Evolutionary conservation across 257 asterid species (phyloP).

Genomic region (Ballota nigra): DNA sequence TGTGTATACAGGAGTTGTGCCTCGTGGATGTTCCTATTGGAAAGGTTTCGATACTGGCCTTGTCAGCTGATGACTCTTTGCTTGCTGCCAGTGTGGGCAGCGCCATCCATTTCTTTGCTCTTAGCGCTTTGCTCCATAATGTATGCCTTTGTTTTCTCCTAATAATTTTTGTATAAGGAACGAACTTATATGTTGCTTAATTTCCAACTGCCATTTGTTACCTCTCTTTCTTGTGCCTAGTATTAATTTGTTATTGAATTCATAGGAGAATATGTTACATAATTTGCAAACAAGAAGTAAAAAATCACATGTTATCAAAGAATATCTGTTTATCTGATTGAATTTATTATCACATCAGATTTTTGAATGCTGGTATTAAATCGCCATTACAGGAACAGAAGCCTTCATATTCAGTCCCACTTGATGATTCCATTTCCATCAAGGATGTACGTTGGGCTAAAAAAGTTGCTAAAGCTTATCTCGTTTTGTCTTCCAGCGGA

Average conservation of each 20-base stretch:
- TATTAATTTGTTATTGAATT: no score
- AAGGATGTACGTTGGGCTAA: constrained; percentile 71
- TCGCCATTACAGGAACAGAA: constrained; percentile 54
- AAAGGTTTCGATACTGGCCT: constrained; percentile 54
- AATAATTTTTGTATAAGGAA: not conserved
- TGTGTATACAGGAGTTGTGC: constrained; percentile 56
- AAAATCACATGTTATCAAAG: no score
- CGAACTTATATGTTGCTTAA: not conserved
- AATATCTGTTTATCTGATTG: not conserved
- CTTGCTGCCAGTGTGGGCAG: constrained; percentile 64
- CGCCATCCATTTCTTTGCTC: constrained; percentile 66
- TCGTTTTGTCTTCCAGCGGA: constrained; percentile 61
- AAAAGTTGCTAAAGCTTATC: constrained; percentile 51
- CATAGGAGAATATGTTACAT: no score
- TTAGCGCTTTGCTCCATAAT: constrained; percentile 78
- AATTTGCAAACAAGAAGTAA: not conserved
- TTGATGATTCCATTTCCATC: constrained; percentile 55
- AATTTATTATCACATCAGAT: constrained; percentile 7
- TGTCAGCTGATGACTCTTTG: constrained; percentile 70
- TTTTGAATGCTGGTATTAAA: constrained; percentile 13
- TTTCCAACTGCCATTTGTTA: not conserved
- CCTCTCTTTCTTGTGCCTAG: not conserved
- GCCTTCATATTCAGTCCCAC: constrained; percentile 72
- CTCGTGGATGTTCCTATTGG: constrained; percentile 59
- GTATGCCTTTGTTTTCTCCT: constrained; percentile 24